Conservation (phyloP, 306 rosid genomes). For the Quercus glauca region DNA sequence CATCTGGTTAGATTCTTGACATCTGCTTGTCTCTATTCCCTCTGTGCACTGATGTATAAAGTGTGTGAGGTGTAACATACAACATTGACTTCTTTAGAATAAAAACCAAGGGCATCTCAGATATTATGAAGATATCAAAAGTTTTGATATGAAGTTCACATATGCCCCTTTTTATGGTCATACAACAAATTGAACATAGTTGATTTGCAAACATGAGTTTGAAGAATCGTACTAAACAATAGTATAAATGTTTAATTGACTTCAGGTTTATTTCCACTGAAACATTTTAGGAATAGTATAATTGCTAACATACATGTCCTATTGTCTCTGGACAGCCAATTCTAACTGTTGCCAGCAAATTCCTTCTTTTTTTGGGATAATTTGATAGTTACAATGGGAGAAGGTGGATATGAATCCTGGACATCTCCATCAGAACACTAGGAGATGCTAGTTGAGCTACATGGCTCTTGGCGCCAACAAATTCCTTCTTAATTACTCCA, state of each 20-base stretch:
- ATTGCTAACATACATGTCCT: background rate
- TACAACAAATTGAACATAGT: background rate
- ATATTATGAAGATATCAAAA: background rate
- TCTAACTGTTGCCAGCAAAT: no score
- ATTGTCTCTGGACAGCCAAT: background rate
- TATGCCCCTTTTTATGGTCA: background rate
- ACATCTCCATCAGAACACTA: no score
- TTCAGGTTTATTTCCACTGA: background rate
- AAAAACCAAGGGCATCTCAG: background rate
- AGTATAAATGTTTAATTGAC: background rate
- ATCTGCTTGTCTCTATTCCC: constrained; percentile 20
- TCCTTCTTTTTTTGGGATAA: background rate
- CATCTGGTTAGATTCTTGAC: constrained; percentile 13
- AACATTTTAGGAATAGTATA: background rate
- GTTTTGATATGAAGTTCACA: background rate
- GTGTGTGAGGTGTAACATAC: constrained; percentile 10
- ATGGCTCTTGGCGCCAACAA: background rate
- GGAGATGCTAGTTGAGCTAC: no score
- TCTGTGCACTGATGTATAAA: constrained; percentile 38
- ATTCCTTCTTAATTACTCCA: background rate
- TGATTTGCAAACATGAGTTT: background rate
- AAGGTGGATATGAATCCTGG: no score
- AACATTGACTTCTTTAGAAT: background rate
- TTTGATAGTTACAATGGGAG: background rate
- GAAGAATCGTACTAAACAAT: background rate